Percentiles rank a stretch among this genome's conserved stretches.
Conservation (phyloP, 805 yeast species). For the Dipodascus albidus region DNA sequence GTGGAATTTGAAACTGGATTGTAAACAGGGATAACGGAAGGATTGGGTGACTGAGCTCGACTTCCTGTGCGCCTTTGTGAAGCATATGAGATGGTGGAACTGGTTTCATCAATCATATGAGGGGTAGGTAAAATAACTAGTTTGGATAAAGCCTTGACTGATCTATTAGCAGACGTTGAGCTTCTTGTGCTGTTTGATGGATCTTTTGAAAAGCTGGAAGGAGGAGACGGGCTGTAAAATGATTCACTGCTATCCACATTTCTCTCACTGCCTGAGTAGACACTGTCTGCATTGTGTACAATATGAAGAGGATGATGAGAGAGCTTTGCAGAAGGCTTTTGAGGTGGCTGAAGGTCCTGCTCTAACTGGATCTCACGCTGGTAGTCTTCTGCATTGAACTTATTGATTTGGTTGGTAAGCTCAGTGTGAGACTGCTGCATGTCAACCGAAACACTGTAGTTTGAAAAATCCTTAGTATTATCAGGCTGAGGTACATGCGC, state of each 20-base stretch:
- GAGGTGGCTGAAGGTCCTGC: not conserved
- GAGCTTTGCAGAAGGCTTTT: not conserved
- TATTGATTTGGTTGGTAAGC: not conserved
- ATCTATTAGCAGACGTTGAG: not conserved
- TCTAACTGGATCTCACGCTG: not conserved
- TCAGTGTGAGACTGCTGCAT: not conserved
- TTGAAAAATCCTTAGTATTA: not conserved
- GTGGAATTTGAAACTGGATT: not conserved
- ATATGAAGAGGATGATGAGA: not conserved
- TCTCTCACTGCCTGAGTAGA: not conserved
- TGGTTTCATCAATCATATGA: conserved; percentile 14
- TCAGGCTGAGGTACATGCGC: too few species aligned
- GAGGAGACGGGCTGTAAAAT: not conserved
- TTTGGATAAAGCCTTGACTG: conserved; percentile 10
- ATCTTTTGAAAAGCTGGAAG: not conserved
- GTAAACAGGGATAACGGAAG: conserved; percentile 2
- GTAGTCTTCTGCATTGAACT: not conserved
- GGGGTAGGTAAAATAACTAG: conserved; percentile 16
- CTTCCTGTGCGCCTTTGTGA: conserved; percentile 11
- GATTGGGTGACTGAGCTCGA: conserved; percentile 2
- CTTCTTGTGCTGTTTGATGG: not conserved
- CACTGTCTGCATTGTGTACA: not conserved
- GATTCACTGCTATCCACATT: not conserved
- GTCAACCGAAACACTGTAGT: not conserved
- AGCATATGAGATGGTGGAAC: conserved; percentile 14